Percentiles rank a stretch among this genome's conserved stretches.
These are phyloP conservation scores for Rutidosis leptorrhynchoides DNA, from an alignment of 129 eudicot species.

Conservation along the genomic window DNA sequence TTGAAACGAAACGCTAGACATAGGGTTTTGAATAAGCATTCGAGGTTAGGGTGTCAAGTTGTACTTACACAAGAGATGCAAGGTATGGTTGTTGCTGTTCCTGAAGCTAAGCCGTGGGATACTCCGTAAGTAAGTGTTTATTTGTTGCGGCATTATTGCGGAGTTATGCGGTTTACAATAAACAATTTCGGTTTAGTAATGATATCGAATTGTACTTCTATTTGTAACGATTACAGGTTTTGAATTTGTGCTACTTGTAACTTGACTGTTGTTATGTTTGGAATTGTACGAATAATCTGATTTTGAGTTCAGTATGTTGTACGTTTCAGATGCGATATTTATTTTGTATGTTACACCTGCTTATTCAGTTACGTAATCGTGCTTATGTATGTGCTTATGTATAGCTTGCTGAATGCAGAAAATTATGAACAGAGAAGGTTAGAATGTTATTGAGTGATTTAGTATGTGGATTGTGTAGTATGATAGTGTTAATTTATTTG, in stretches of 20 bases:
- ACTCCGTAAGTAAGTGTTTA: conserved; percentile 47
- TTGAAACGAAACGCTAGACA: conserved; percentile 69
- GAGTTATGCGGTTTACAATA: not conserved
- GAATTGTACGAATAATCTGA: conserved; percentile 23
- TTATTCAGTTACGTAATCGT: not conserved
- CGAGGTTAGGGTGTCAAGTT: conserved; percentile 96
- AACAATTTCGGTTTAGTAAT: conserved; percentile 35
- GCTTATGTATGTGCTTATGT: not conserved
- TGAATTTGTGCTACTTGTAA: not conserved
- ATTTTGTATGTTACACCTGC: not conserved
- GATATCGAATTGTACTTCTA: conserved; percentile 51
- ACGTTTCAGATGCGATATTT: not conserved
- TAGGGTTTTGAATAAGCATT: conserved; percentile 72
- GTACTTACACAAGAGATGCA: conserved; percentile 67
- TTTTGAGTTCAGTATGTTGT: not conserved
- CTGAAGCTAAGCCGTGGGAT: conserved; percentile 95
- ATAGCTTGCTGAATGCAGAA: not conserved
- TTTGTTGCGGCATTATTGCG: not conserved
- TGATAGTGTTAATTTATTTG: not conserved
- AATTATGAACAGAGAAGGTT: not conserved
- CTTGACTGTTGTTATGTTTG: conserved; percentile 10
- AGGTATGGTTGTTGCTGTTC: conserved; percentile 97
- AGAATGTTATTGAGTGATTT: not conserved
- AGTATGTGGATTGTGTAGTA: conserved; percentile 6
- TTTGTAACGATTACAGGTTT: conserved; percentile 18